Base-by-base conservation (phyloP, 371 early-diverging fungal genomes). In the Actinomortierella wolfii region DNA sequence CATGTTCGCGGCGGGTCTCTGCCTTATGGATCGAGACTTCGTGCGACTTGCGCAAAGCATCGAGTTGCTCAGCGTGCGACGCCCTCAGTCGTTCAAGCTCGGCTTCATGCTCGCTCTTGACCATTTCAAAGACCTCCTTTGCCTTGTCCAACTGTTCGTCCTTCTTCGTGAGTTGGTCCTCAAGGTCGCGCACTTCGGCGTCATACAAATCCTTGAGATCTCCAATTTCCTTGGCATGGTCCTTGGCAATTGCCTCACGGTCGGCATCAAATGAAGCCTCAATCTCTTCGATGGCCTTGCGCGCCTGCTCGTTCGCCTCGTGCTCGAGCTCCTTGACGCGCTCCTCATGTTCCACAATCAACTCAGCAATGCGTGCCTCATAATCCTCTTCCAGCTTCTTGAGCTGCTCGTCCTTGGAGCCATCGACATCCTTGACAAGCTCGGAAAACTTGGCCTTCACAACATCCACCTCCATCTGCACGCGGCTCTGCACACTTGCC, bases 241-340 rank as follows among this genome's bases (percentile, higher is more conserved):
- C 50, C 2, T 51, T 53, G 23, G 51, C 64, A 28, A 66, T 49
- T 17, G 66, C 73, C 60, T 66, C 34, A 11, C 67, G 73, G 26
- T 73, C 73, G n/a, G 43, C 53, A 23, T 61, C 67, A 59, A 62
- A 73, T 0, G 63, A 66, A 34, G 53, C 39, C 54, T 66, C 63
- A 50, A 73, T 63, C 50, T 61, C 50, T 9, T 73, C 60, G 3
- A 73, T 67, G 11, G 73, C 73, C 23, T 45, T 73, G 43, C 59
- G 63, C 28, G 66, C 58, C 28, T 73, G 73, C 7, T 73, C 73
- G 43, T 63, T 52, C 13, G 67, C 73, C 59, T 73, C 73, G 21
- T 28, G 58, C 51, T 62, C 59, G 28, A 73, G 44, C 40, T 73
- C 73, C 23, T 55, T 59, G 26, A 73, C 63, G 8, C 73, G 55